Conservation (phyloP, 306 rosid genomes). For the Cucumis hystrix region DNA sequence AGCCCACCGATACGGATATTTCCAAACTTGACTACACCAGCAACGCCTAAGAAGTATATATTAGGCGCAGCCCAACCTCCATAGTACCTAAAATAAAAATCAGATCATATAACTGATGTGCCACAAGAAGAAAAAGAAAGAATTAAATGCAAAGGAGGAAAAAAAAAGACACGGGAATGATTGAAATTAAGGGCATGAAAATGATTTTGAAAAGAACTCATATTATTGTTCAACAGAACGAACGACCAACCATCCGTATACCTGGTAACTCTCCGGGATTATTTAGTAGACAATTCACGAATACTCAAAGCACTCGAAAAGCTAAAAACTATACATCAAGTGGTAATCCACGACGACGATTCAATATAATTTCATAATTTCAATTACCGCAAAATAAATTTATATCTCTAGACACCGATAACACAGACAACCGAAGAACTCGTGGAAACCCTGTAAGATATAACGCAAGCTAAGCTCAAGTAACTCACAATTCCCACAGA, state of each 20-base stretch:
- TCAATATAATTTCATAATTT: background rate
- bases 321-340: background rate
- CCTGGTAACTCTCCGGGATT: background rate
- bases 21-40: constrained; percentile 90
- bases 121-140: background rate
- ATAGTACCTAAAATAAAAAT: constrained; percentile 41
- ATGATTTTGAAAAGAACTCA: background rate
- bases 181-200: background rate
- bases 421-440: background rate
- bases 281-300: background rate
- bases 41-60: constrained; percentile 75
- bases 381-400: background rate
- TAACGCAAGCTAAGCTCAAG: background rate
- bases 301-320: background rate
- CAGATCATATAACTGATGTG: background rate
- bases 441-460: background rate
- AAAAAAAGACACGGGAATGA: background rate
- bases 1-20: constrained; percentile 79
- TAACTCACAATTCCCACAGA: constrained; percentile 85
- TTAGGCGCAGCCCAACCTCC: constrained; percentile 99
- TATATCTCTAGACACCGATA: background rate
- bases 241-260: background rate
- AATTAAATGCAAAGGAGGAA: background rate
- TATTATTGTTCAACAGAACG: background rate
- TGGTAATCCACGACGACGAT: background rate